A percentile compares a stretch with the other conserved stretches of the same genome.
phyloP scores from a whole-genome alignment of 805 yeast species.

The Yarrowia bubula region DNA sequence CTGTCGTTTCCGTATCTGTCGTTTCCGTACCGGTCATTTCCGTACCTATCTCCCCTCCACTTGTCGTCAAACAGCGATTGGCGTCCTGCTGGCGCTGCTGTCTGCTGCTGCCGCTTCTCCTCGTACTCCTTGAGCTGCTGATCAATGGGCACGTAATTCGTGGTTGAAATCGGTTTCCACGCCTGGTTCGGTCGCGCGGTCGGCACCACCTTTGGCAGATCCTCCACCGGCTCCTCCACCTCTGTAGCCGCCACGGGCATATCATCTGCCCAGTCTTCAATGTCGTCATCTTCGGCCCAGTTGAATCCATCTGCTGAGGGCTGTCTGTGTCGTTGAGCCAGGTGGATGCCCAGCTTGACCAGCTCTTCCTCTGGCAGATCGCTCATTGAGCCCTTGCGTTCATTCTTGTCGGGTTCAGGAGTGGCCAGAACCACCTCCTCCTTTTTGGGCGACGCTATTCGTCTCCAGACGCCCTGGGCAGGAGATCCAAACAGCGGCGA shows the following conservation, averaged over 20 bases:
- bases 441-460: conserved; percentile 15
- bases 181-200: conserved; percentile 16
- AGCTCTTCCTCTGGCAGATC: conserved; percentile 39
- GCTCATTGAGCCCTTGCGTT: conserved; percentile 20
- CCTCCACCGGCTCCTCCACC: conserved; percentile 9
- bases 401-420: conserved; percentile 7
- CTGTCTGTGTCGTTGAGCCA: conserved; percentile 36
- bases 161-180: conserved; percentile 6
- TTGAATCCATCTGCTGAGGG: conserved; percentile 33
- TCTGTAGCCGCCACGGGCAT: conserved; percentile 12
- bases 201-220: conserved; percentile 1
- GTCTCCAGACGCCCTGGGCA: conserved; percentile 14
- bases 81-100: background rate
- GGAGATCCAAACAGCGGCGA: conserved; percentile 10
- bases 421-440: conserved; percentile 8
- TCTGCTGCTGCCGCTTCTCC: conserved; percentile 28
- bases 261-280: conserved; percentile 39
- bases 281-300: conserved; percentile 44
- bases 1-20: background rate
- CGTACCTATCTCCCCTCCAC: conserved; percentile 19
- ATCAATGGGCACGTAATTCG: conserved; percentile 31
- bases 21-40: background rate
- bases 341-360: conserved; percentile 39
- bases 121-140: conserved; percentile 33
- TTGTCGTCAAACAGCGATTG: conserved; percentile 25